These are phyloP conservation scores for Podaxis carcinomalis DNA, from an alignment of 768 basidiomycete species.

Conservation along the genomic window DNA sequence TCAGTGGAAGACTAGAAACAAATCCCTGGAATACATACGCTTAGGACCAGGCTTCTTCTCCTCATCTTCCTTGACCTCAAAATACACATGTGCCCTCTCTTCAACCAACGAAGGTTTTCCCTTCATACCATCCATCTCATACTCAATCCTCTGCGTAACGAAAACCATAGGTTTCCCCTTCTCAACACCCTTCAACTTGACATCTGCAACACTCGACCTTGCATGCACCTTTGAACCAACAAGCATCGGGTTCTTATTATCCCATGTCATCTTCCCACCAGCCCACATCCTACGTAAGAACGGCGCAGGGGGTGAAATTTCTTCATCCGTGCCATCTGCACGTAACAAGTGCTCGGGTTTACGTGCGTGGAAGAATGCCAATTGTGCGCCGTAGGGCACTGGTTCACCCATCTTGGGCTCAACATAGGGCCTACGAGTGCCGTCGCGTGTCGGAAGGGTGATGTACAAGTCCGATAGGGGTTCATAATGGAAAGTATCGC, in stretches of 20 bases:
- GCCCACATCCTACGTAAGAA: conserved; percentile 85
- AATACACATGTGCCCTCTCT: conserved; percentile 67
- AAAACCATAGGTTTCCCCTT: conserved; percentile 67
- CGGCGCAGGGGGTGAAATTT: conserved; percentile 68
- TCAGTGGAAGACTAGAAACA: neutral
- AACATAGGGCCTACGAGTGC: conserved; percentile 37
- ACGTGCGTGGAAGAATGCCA: conserved; percentile 71
- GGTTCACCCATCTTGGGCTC: conserved; percentile 37
- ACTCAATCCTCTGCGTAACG: conserved; percentile 59
- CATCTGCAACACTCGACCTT: conserved; percentile 40
- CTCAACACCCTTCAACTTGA: conserved; percentile 66
- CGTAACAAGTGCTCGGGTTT: conserved; percentile 53
- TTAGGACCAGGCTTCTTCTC: conserved; percentile 9
- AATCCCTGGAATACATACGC: neutral
- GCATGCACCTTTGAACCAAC: conserved; percentile 52
- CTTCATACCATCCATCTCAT: conserved; percentile 36
- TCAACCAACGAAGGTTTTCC: conserved; percentile 49
- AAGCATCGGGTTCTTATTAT: conserved; percentile 38
- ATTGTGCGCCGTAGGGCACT: conserved; percentile 62
- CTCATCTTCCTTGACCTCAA: conserved; percentile 18
- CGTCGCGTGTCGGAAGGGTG: conserved; percentile 72
- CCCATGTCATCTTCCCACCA: conserved; percentile 65
- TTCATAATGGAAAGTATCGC: conserved; percentile 50
- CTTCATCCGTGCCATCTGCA: conserved; percentile 68
- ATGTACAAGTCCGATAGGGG: conserved; percentile 61